phyloP scores from a whole-genome alignment of 73 alveolate species.

The Paramecium tetraurelia region DNA sequence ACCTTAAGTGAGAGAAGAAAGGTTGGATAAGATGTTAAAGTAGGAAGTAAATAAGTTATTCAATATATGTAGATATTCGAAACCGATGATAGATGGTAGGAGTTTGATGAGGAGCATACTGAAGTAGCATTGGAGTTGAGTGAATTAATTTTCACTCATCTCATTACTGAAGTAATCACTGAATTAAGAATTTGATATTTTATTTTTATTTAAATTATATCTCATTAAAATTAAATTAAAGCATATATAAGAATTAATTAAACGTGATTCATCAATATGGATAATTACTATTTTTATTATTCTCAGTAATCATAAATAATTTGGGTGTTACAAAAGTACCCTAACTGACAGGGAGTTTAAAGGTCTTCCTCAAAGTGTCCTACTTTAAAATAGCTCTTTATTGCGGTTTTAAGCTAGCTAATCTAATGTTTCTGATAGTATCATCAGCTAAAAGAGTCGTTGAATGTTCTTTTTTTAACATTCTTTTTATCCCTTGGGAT shows the following conservation, averaged over 20 bases:
- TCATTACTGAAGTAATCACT: neutral
- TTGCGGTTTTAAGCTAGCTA: neutral
- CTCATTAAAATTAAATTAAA: neutral
- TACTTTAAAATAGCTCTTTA: neutral
- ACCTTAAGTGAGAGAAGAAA: constrained; percentile 60
- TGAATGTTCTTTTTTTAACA: neutral
- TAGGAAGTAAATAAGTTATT: constrained; percentile 21
- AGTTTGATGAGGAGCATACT: constrained; percentile 68
- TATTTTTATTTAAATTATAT: neutral
- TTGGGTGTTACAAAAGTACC: constrained; percentile 36
- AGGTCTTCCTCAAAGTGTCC: neutral
- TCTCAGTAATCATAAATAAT: neutral
- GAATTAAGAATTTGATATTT: neutral
- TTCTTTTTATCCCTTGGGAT: neutral
- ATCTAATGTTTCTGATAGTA: neutral
- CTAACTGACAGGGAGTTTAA: neutral
- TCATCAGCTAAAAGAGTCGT: neutral
- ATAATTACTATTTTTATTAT: neutral
- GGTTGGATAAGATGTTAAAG: constrained; percentile 59
- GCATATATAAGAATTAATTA: neutral
- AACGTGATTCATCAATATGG: neutral
- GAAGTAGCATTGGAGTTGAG: constrained; percentile 52
- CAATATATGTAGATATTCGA: constrained; percentile 18
- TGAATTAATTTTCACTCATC: constrained; percentile 1
- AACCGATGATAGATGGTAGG: constrained; percentile 65